These are phyloP conservation scores for Chaetomiaceae sp. DNA, from an alignment of 2,329 filamentous ascomycete species.

Conservation along the genomic window DNA sequence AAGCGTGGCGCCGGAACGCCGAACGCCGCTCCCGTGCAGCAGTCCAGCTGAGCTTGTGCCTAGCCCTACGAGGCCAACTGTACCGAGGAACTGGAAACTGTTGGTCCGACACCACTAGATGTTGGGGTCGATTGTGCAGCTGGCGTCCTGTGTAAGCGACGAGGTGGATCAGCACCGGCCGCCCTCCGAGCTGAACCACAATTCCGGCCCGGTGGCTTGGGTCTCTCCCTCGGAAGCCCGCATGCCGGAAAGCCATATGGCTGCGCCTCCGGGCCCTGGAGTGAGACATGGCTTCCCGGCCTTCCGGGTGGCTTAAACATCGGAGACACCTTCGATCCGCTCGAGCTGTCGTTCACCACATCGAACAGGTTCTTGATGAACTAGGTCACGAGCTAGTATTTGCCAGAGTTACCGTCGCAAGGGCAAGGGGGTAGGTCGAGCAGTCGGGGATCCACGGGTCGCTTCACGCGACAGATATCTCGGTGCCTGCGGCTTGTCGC, in stretches of 20 bases:
- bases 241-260: not conserved
- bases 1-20: not conserved
- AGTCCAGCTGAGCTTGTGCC: not conserved
- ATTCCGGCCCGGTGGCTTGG: constrained; percentile 2
- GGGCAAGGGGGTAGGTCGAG: too few species aligned
- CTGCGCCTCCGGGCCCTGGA: not conserved
- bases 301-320: constrained; percentile 4
- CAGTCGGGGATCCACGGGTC: too few species aligned
- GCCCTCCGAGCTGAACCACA: not conserved
- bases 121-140: not conserved
- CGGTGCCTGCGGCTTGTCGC: too few species aligned
- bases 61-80: constrained; percentile 12
- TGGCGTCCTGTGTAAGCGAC: not conserved
- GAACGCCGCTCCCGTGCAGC: not conserved
- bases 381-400: too few species aligned
- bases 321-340: not conserved
- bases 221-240: not conserved
- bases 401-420: too few species aligned
- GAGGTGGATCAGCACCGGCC: not conserved
- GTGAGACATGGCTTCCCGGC: not conserved
- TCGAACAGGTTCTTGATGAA: too few species aligned
- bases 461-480: too few species aligned
- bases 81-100: constrained; percentile 8
- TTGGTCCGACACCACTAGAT: not conserved
- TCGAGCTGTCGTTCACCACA: too few species aligned